Evolutionary conservation across 768 basidiomycete species (phyloP).

Genomic region (Calocybe gangraenosa): DNA sequence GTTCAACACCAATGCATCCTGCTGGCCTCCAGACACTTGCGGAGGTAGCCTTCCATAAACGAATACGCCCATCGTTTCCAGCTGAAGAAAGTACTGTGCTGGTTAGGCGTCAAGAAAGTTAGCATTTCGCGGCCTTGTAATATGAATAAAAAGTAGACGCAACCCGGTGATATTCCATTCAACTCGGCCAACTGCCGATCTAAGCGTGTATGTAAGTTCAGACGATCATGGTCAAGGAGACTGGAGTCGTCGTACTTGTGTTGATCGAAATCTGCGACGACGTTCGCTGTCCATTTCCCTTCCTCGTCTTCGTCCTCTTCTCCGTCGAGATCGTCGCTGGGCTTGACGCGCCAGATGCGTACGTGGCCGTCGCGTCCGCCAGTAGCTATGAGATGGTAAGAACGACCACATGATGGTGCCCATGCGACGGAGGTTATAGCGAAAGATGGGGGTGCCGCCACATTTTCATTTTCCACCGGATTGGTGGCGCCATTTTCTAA

Average conservation of each 20-base stretch:
- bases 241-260: slow-evolving; percentile 52
- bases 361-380: slow-evolving; percentile 87
- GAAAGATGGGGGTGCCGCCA: slow-evolving; percentile 35
- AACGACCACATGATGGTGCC: slow-evolving; percentile 92
- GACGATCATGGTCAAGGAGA: not conserved
- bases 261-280: slow-evolving; percentile 86
- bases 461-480: slow-evolving; percentile 23
- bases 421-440: slow-evolving; percentile 85
- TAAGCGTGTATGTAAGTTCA: slow-evolving; percentile 20
- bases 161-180: slow-evolving; percentile 95
- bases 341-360: slow-evolving; percentile 82
- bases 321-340: slow-evolving; percentile 41
- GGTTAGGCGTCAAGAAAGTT: not conserved
- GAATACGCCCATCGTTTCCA: slow-evolving; percentile 78
- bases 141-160: not conserved
- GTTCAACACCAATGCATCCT: slow-evolving; percentile 79
- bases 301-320: slow-evolving; percentile 39
- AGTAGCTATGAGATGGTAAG: slow-evolving; percentile 91
- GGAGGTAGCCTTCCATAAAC: slow-evolving; percentile 81
- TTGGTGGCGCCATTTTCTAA: slow-evolving; percentile 10
- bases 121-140: not conserved
- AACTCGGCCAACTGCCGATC: slow-evolving; percentile 76
- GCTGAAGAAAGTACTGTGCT: slow-evolving; percentile 82
- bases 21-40: slow-evolving; percentile 84
- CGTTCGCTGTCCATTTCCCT: slow-evolving; percentile 63